A percentile compares a stretch with the other conserved stretches of the same genome.
Conservation (phyloP, 306 rosid genomes). For the Astragalus glycyphyllos region DNA sequence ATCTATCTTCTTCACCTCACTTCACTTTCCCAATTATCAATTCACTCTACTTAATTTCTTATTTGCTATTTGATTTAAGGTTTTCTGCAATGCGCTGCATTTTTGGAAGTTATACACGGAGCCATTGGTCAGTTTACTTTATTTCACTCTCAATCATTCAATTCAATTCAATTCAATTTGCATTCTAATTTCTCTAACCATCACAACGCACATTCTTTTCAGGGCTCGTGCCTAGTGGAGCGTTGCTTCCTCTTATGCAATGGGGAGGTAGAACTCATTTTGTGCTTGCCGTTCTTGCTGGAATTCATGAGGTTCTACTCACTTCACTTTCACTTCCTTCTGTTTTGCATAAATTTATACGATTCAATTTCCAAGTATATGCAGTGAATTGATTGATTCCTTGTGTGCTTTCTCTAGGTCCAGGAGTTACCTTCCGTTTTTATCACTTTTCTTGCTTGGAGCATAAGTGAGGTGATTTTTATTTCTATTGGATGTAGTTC, state of each 20-base stretch:
- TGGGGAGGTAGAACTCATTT: slow-evolving; percentile 92
- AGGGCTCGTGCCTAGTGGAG: slow-evolving; percentile 94
- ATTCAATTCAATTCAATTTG: not conserved
- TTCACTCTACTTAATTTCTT: not conserved
- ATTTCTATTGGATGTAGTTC: slow-evolving; percentile 1
- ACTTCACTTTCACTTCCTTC: not conserved
- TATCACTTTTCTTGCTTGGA: slow-evolving; percentile 85
- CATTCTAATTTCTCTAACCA: not conserved
- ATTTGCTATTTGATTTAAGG: slow-evolving; percentile 48
- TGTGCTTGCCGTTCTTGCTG: slow-evolving; percentile 64
- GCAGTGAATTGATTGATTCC: slow-evolving; percentile 7
- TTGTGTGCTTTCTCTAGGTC: slow-evolving; percentile 53
- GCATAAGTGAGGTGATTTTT: slow-evolving; percentile 73
- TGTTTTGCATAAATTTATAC: not conserved
- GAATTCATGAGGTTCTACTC: slow-evolving; percentile 61
- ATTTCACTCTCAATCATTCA: not conserved
- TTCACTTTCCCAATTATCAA: not conserved
- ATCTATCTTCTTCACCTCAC: slow-evolving; percentile 40
- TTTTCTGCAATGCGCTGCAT: slow-evolving; percentile 78
- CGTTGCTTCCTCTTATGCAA: slow-evolving; percentile 85
- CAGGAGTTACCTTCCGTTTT: slow-evolving; percentile 75
- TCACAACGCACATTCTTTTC: slow-evolving; percentile 15
- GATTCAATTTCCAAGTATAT: slow-evolving; percentile 14
- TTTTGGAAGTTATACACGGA: slow-evolving; percentile 89
- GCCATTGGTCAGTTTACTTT: slow-evolving; percentile 68